phyloP scores from a whole-genome alignment of 129 eudicot genomes.

The Solidago caesia region DNA sequence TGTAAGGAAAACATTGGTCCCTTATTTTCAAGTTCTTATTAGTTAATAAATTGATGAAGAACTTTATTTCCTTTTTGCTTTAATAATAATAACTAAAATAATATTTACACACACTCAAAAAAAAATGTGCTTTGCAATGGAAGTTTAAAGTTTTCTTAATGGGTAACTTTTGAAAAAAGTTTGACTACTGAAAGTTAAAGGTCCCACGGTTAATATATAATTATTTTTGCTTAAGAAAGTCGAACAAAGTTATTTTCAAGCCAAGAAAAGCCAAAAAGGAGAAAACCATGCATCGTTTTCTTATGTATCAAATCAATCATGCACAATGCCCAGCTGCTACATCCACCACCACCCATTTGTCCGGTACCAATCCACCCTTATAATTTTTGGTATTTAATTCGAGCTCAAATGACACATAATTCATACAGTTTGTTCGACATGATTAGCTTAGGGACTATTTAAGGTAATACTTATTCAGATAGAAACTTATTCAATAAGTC shows the following conservation, averaged over 20 bases:
- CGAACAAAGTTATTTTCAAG: slow-evolving; percentile 26
- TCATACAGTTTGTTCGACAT: not conserved
- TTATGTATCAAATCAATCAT: too few relatives aligned
- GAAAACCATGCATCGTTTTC: slow-evolving; percentile 34
- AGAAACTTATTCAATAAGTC: not conserved
- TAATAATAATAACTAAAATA: too few relatives aligned
- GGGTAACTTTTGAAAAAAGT: not conserved
- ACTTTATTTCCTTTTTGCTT: too few relatives aligned
- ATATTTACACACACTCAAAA: too few relatives aligned
- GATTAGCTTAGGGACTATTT: not conserved
- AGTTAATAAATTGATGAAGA: too few relatives aligned
- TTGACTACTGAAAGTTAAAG: slow-evolving; percentile 4
- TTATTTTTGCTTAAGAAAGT: slow-evolving; percentile 29
- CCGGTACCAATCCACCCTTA: not conserved
- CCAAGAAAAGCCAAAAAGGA: slow-evolving; percentile 16
- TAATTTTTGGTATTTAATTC: not conserved
- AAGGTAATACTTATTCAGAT: not conserved
- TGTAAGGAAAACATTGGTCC: too few relatives aligned
- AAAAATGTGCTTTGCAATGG: not conserved
- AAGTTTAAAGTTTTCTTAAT: not conserved
- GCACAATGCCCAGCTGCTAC: not conserved
- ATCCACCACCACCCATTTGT: slow-evolving; percentile 28
- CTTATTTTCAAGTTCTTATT: too few relatives aligned
- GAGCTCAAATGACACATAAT: not conserved
- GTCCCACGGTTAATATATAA: slow-evolving; percentile 26